phyloP scores from a whole-genome alignment of 2,329 filamentous ascomycete species.

The Tetracladium maxilliforme region DNA sequence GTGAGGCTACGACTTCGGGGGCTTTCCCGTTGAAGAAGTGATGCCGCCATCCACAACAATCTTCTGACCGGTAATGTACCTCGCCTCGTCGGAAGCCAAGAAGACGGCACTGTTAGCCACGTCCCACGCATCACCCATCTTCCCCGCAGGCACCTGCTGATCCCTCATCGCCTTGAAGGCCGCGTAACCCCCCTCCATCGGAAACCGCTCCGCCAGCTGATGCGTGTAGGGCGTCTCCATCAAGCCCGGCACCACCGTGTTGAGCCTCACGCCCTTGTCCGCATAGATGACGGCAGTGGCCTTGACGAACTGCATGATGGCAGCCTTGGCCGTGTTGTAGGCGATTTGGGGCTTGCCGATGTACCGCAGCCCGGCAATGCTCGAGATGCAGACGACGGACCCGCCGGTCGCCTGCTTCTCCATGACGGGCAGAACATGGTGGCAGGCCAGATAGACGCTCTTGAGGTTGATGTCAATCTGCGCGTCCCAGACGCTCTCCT shows the following conservation, averaged over 20 bases:
- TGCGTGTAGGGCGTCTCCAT: conserved; percentile 38
- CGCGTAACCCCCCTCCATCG: conserved; percentile 25
- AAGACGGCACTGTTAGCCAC: conserved; percentile 41
- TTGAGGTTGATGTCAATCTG: conserved; percentile 41
- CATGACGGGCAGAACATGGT: conserved; percentile 38
- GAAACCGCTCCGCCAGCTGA: conserved; percentile 27
- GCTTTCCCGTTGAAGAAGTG: conserved; percentile 20
- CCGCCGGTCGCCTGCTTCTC: conserved; percentile 26
- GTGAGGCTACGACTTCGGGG: not conserved
- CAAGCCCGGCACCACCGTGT: conserved; percentile 38
- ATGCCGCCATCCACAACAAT: conserved; percentile 32
- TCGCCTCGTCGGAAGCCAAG: conserved; percentile 39
- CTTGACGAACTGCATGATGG: conserved; percentile 32
- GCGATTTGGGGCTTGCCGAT: conserved; percentile 35
- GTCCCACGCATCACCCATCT: conserved; percentile 44
- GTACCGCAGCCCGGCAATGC: conserved; percentile 36
- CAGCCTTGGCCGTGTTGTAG: conserved; percentile 35
- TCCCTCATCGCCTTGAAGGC: conserved; percentile 35
- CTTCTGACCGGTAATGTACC: conserved; percentile 43
- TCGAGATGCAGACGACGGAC: conserved; percentile 30
- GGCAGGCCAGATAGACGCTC: conserved; percentile 35
- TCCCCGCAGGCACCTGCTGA: conserved; percentile 39
- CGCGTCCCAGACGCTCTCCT: conserved; percentile 31
- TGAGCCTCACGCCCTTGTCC: conserved; percentile 28
- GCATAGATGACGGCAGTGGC: conserved; percentile 35